Evolutionary conservation across 2,329 filamentous ascomycete genomes (phyloP).

Genomic region (Xylaria sp.): DNA sequence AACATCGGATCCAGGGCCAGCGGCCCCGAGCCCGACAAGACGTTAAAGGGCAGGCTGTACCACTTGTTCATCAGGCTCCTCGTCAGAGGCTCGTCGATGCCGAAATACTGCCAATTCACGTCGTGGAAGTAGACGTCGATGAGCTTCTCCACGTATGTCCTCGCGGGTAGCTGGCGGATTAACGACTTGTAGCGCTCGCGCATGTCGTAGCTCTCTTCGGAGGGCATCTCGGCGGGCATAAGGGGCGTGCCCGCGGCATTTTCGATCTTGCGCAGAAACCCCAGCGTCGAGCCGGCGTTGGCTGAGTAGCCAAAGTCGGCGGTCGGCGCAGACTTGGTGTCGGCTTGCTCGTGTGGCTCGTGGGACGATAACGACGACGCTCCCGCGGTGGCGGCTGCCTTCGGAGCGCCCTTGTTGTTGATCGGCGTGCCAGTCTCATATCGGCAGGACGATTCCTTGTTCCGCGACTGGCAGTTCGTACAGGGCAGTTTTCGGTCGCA

Average conservation of each 20-base stretch:
- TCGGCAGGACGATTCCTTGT: constrained; percentile 65
- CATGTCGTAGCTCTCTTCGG: constrained; percentile 55
- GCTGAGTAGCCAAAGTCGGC: constrained; percentile 66
- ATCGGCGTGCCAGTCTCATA: constrained; percentile 66
- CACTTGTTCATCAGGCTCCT: constrained; percentile 63
- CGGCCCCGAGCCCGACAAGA: constrained; percentile 62
- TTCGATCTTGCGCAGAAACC: constrained; percentile 67
- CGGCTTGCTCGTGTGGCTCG: constrained; percentile 42
- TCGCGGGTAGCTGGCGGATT: constrained; percentile 67
- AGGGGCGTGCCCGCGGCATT: constrained; percentile 53
- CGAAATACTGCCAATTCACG: constrained; percentile 69
- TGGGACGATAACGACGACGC: constrained; percentile 39
- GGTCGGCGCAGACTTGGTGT: constrained; percentile 56
- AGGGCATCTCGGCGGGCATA: constrained; percentile 48
- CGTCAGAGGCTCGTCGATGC: constrained; percentile 65
- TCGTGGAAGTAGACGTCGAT: constrained; percentile 66
- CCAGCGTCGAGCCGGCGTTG: constrained; percentile 61
- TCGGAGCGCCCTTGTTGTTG: constrained; percentile 52
- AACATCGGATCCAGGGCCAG: constrained; percentile 62
- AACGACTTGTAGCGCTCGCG: constrained; percentile 69
- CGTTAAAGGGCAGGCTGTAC: constrained; percentile 64
- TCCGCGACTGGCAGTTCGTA: constrained; percentile 67
- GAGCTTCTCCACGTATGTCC: constrained; percentile 65
- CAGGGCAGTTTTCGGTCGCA: constrained; percentile 71
- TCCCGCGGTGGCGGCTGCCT: constrained; percentile 13